phyloP scores from a whole-genome alignment of 2,329 filamentous ascomycete species.

The Cylindrodendrum hubeiense region DNA sequence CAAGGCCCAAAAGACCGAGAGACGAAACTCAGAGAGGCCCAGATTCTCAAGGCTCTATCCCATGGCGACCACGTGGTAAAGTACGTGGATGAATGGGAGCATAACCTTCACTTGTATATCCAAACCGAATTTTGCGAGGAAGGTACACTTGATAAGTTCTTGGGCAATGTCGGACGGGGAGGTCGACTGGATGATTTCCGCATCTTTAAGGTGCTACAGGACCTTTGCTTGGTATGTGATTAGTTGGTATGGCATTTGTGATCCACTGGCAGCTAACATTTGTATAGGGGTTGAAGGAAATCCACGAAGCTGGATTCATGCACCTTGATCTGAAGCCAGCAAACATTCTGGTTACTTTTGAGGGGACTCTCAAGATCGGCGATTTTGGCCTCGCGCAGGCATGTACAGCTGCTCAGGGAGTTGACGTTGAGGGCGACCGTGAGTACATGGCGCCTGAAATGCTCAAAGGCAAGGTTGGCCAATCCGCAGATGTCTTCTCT shows the following conservation, averaged over 20 bases:
- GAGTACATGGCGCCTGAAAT: slow-evolving; percentile 97
- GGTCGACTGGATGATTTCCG: slow-evolving; percentile 95
- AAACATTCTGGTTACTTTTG: slow-evolving; percentile 85
- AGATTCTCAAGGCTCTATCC: slow-evolving; percentile 80
- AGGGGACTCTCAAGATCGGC: slow-evolving; percentile 85
- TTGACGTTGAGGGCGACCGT: slow-evolving; percentile 93
- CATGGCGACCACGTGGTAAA: slow-evolving; percentile 88
- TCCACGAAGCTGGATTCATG: slow-evolving; percentile 89
- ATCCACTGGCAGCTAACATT: slow-evolving; percentile 19
- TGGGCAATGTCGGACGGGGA: slow-evolving; percentile 84
- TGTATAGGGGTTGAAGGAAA: slow-evolving; percentile 83
- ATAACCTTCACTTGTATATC: slow-evolving; percentile 88
- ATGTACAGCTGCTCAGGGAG: slow-evolving; percentile 80
- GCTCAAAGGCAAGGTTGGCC: slow-evolving; percentile 86
- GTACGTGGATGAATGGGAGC: slow-evolving; percentile 89
- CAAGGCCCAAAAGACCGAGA: slow-evolving; percentile 84
- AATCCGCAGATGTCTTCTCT: slow-evolving; percentile 93
- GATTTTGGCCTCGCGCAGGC: slow-evolving; percentile 86
- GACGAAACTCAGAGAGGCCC: slow-evolving; percentile 85
- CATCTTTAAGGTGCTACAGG: slow-evolving; percentile 97
- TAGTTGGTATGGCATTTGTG: neutral
- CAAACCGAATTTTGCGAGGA: slow-evolving; percentile 98
- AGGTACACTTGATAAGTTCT: slow-evolving; percentile 88
- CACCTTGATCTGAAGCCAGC: slow-evolving; percentile 89
- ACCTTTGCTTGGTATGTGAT: slow-evolving; percentile 81